Evolutionary conservation across 345 rosid species (phyloP), one percentile per base, ranked within the genome.

Genomic region (Nasturtium officinale): DNA sequence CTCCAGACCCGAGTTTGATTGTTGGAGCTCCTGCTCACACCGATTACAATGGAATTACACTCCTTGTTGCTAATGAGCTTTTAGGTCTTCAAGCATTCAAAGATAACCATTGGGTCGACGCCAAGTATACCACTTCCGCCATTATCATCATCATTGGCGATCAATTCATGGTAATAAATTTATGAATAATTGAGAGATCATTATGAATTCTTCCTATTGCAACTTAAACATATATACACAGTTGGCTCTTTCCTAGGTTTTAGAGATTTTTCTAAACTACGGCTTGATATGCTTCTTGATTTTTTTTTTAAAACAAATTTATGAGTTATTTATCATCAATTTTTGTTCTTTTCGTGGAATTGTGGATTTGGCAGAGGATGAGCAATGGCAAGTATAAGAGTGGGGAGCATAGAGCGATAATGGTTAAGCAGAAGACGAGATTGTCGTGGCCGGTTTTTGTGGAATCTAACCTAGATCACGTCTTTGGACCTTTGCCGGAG

Each of bases 401-500:
- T 2, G 93, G 71, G 55, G 38, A 82, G 42, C 97, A 89, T 58
- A 75, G 93, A 29, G 83, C 86, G 4, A 89, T 83, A 0, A 90
- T 85, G 62, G 70, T 61, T 45, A 85, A 79, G 47, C 84, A 86
- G 15, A 83, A 73, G 76, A 75, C 86, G 3, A 86, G 97, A 75
- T 85, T 92, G 89, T 89, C 98, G 1, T 93, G 93, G 98, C 96
- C 96, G 0, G 86, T 92, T 5, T 89, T 90, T 76, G 52, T 83
- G 74, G 91, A 90, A 75, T 87, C 98, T 1, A 90, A 87, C 2
- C 35, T 43, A 9, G 92, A 90, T 21, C 63, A 67, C 28, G 86
- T 59, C 9, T 77, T 89, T 0, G 88, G 89, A 3, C 95, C 91
- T 7, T 79, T 84, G 47, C 79, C 86, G 2, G 82, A 83, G 71